Conservation (phyloP, 192 early-diverging fungal genomes). For the Diversispora eburnea region DNA sequence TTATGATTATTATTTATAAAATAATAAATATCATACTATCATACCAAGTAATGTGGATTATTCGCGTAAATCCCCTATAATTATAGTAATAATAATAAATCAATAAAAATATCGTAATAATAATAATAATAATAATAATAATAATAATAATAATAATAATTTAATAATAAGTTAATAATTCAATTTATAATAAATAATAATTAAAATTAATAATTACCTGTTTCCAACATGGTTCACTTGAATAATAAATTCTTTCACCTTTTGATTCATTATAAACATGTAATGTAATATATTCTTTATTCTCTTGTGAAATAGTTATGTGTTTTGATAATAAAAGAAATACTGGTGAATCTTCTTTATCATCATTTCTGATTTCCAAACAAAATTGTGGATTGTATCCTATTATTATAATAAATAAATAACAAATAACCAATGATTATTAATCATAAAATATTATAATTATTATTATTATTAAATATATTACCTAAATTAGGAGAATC, state of each 20-base stretch:
- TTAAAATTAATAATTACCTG: conserved; percentile 24
- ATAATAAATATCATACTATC: conserved; percentile 5
- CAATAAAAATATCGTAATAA: no score
- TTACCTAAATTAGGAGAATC: conserved; percentile 36
- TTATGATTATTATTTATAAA: no score
- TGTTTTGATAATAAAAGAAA: conserved; percentile 86
- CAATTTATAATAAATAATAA: background rate
- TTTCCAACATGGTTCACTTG: conserved; percentile 47
- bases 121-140: background rate
- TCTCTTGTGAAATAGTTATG: conserved; percentile 74
- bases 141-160: no score
- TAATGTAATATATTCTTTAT: conserved; percentile 82
- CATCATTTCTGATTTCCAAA: conserved; percentile 56
- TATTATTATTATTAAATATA: background rate
- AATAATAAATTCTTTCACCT: conserved; percentile 65
- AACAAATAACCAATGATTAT: background rate
- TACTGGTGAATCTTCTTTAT: conserved; percentile 52
- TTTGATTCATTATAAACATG: conserved; percentile 74
- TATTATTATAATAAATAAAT: conserved; percentile 28
- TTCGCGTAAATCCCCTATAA: conserved; percentile 82
- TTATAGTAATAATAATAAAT: conserved; percentile 9
- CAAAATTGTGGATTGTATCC: conserved; percentile 81
- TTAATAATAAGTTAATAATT: background rate
- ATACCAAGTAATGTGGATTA: conserved; percentile 74
- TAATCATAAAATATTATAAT: background rate